phyloP scores from a whole-genome alignment of 345 rosid genomes.

The Microcos paniculata region DNA sequence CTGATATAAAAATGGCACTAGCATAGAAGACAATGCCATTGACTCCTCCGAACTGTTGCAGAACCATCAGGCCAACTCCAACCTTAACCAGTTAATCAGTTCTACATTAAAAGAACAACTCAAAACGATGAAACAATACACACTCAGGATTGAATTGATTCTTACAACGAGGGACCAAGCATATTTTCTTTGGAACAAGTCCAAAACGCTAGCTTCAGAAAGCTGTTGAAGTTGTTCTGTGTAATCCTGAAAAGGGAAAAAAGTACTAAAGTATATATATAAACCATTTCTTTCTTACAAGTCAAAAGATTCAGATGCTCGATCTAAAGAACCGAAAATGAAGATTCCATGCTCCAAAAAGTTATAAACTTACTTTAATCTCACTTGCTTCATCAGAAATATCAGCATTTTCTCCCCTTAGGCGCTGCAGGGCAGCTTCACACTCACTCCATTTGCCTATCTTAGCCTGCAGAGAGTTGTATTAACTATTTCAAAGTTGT shows the following conservation, averaged over 20 bases:
- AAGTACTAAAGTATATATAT: not conserved
- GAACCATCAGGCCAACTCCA: conserved; percentile 72
- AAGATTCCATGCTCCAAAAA: not conserved
- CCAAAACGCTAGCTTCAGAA: conserved; percentile 39
- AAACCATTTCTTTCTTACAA: not conserved
- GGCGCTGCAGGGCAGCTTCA: conserved; percentile 50
- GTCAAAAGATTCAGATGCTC: not conserved
- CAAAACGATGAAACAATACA: not conserved
- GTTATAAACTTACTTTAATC: conserved; percentile 43
- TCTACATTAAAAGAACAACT: not conserved
- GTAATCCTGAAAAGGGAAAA: conserved; percentile 27
- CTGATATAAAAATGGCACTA: conserved; percentile 47
- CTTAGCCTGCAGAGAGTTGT: conserved; percentile 41
- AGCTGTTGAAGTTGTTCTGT: conserved; percentile 36
- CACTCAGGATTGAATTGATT: not conserved
- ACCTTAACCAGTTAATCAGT: conserved; percentile 33
- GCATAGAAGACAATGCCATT: conserved; percentile 53
- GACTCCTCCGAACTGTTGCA: conserved; percentile 86
- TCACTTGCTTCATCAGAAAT: conserved; percentile 53
- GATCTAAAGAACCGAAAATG: not conserved
- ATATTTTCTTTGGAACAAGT: conserved; percentile 40
- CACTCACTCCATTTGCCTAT: conserved; percentile 44
- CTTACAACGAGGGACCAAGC: conserved; percentile 40
- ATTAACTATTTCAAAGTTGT: conserved; percentile 5
- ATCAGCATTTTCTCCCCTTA: conserved; percentile 51